These are phyloP conservation scores for Sugiyamaella sp. DNA, from an alignment of 1,139 yeast genomes.

Conservation along the genomic window DNA sequence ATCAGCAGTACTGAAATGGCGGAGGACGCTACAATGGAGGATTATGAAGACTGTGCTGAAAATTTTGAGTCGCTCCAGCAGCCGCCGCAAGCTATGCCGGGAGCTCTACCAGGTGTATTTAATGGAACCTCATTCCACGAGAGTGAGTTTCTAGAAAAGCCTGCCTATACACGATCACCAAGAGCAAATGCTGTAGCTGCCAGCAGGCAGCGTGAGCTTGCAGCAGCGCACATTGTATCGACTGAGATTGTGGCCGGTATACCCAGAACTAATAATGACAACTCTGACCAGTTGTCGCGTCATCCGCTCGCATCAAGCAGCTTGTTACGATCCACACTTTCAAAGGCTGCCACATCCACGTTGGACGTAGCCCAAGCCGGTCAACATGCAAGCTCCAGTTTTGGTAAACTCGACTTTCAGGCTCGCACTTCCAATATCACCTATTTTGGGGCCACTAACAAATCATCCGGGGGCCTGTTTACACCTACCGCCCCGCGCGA, in stretches of 20 bases:
- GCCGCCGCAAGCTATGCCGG: not conserved
- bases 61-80: too few species aligned
- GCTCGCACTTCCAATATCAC: not conserved
- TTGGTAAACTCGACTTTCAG: not conserved
- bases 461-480: constrained; percentile 27
- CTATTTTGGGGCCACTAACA: constrained; percentile 7
- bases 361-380: not conserved
- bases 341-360: constrained; percentile 6
- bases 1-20: too few species aligned
- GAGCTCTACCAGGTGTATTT: constrained; percentile 4
- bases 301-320: constrained; percentile 11
- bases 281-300: not conserved
- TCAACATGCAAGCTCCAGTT: not conserved
- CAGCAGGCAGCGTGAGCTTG: not conserved
- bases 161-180: constrained; percentile 20
- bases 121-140: constrained; percentile 3
- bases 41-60: not conserved
- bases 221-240: constrained; percentile 4
- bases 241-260: constrained; percentile 1
- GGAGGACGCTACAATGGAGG: not conserved
- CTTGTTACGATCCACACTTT: constrained; percentile 2
- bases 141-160: constrained; percentile 12
- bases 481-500: constrained; percentile 20
- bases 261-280: not conserved
- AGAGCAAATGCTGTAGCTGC: not conserved